Conservation (phyloP, 495 filamentous ascomycete species). For the Letharia columbiana region DNA sequence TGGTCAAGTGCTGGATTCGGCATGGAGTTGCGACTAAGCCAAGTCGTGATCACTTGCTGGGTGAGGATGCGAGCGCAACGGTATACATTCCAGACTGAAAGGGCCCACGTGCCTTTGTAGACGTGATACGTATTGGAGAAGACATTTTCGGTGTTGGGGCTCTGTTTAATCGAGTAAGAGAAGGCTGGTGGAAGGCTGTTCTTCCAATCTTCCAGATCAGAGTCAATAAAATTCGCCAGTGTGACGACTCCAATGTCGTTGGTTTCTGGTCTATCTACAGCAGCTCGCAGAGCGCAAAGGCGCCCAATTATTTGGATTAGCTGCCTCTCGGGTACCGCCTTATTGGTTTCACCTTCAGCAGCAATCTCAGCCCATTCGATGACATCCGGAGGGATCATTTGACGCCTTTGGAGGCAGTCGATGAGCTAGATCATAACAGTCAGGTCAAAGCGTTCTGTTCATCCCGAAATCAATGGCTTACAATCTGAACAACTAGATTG, state of each 20-base stretch:
- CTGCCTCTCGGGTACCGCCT: not conserved
- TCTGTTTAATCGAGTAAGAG: not conserved
- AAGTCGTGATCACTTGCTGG: conserved; percentile 5
- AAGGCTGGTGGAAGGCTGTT: conserved; percentile 1
- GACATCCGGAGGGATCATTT: conserved; percentile 7
- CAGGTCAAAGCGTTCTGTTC: not conserved
- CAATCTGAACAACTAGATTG: conserved; percentile 45
- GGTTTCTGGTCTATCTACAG: conserved; percentile 8
- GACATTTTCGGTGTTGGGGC: conserved; percentile 3
- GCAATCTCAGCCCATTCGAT: conserved; percentile 13
- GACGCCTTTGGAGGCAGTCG: conserved; percentile 16
- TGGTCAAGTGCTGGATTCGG: not conserved
- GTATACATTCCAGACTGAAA: conserved; percentile 54
- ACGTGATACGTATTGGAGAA: conserved; percentile 41
- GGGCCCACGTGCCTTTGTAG: conserved; percentile 50
- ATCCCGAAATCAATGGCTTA: conserved; percentile 23
- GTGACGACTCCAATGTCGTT: conserved; percentile 18
- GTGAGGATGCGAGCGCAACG: conserved; percentile 50
- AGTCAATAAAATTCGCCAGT: conserved; percentile 11
- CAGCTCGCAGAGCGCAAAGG: conserved; percentile 12
- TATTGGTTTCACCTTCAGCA: not conserved
- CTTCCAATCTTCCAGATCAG: conserved; percentile 9
- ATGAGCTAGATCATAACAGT: conserved; percentile 10
- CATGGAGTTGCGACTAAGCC: conserved; percentile 7
- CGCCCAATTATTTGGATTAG: conserved; percentile 7